Evolutionary conservation across 495 filamentous ascomycete species (phyloP).

Genomic region (Trichoderma orchidacearum): DNA sequence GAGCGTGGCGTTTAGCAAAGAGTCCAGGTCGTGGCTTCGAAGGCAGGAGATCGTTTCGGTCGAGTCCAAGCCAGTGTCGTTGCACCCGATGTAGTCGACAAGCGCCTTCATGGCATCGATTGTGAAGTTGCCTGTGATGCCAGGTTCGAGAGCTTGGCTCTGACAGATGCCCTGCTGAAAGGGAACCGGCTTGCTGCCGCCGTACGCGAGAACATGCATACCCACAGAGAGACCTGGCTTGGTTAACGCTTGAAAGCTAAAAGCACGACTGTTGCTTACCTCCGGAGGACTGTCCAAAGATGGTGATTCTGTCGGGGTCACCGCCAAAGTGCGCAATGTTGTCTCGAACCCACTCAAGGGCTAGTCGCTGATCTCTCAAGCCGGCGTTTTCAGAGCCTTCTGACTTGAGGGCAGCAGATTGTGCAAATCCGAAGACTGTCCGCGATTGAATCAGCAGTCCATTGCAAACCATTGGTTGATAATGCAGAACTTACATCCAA

Average conservation of each 20-base stretch:
- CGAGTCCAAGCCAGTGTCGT: not conserved
- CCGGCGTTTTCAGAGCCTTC: constrained; percentile 34
- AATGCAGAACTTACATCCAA: constrained; percentile 29
- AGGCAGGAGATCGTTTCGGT: not conserved
- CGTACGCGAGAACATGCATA: constrained; percentile 25
- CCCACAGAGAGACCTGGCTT: constrained; percentile 18
- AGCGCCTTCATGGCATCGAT: constrained; percentile 4
- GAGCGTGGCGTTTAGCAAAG: not conserved
- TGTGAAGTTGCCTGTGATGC: constrained; percentile 13
- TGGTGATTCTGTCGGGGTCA: constrained; percentile 35
- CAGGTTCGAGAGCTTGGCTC: constrained; percentile 13
- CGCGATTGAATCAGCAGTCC: constrained; percentile 14
- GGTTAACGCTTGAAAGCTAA: not conserved
- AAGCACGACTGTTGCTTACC: not conserved
- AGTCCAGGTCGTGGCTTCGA: not conserved
- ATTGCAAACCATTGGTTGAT: constrained; percentile 41
- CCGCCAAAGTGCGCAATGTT: constrained; percentile 50
- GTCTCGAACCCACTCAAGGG: constrained; percentile 50
- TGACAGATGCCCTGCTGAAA: constrained; percentile 21
- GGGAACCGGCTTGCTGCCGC: constrained; percentile 18
- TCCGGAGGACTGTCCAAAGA: constrained; percentile 44
- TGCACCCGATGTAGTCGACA: not conserved
- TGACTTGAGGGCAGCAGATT: constrained; percentile 11
- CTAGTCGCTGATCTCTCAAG: constrained; percentile 29
- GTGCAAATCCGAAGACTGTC: constrained; percentile 19